Conservation (phyloP, 2,329 filamentous ascomycete species). For the Tricladium varicosporioides region DNA sequence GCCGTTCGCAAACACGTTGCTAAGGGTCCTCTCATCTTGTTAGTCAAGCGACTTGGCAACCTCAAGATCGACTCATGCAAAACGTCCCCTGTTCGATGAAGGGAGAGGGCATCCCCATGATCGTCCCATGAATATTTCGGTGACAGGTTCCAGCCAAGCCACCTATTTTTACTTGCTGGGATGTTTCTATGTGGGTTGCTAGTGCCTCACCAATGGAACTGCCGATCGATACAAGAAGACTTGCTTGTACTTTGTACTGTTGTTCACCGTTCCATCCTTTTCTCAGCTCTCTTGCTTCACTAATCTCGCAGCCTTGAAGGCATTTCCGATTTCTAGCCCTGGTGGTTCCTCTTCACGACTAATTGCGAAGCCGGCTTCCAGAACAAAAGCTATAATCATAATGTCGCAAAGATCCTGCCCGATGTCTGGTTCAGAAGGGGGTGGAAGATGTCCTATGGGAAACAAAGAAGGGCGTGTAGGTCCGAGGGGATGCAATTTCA, state of each 20-base stretch:
- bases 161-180: background rate
- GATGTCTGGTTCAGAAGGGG: conserved; percentile 18
- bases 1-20: no score
- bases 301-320: background rate
- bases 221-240: background rate
- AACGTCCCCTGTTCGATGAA: background rate
- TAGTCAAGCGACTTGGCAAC: background rate
- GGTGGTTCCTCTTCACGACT: conserved; percentile 2
- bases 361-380: background rate
- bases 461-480: conserved; percentile 21
- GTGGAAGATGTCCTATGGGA: conserved; percentile 13
- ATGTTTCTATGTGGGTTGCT: background rate
- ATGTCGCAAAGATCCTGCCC: conserved; percentile 26
- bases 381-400: conserved; percentile 8
- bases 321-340: conserved; percentile 4
- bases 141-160: conserved; percentile 4
- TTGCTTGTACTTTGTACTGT: background rate
- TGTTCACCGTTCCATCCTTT: background rate
- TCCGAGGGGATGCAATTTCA: conserved; percentile 36
- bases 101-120: background rate
- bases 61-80: conserved; percentile 2
- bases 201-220: background rate
- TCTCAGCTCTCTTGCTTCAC: background rate
- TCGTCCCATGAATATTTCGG: background rate
- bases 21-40: background rate